Percentiles rank a stretch among this genome's conserved stretches.
Evolutionary conservation across 139 green algal genomes (phyloP).

Genomic region (Spirogloea muscicola): DNA sequence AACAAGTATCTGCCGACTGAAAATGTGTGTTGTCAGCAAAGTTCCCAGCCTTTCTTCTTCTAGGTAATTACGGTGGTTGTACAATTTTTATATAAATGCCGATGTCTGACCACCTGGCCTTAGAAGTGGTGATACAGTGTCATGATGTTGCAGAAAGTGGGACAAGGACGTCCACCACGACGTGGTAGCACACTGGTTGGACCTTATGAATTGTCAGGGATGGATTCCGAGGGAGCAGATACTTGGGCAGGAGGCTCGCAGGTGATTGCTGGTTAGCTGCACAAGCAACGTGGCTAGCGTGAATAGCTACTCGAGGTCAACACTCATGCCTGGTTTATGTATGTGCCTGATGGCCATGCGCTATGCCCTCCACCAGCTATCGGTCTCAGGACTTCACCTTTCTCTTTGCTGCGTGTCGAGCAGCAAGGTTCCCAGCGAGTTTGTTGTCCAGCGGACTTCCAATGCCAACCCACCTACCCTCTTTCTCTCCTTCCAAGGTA

Average conservation of each 20-base stretch:
- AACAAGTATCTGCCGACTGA: too few species aligned
- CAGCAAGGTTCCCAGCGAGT: constrained; percentile 77
- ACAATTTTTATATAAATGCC: too few species aligned
- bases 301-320: neutral
- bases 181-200: constrained; percentile 83
- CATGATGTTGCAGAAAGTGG: constrained; percentile 62
- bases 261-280: too few species aligned
- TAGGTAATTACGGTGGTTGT: too few species aligned
- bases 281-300: too few species aligned
- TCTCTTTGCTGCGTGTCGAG: neutral
- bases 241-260: constrained; percentile 45
- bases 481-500: constrained; percentile 70
- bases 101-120: too few species aligned
- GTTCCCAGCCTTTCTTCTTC: too few species aligned
- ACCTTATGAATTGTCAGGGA: constrained; percentile 77
- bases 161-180: constrained; percentile 65
- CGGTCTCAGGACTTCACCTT: neutral
- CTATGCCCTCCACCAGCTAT: neutral
- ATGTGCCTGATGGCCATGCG: neutral
- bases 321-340: neutral
- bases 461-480: constrained; percentile 88
- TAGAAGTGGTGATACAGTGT: too few species aligned
- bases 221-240: constrained; percentile 69
- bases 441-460: constrained; percentile 76
- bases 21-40: too few species aligned